Percentiles rank a stretch among this genome's conserved stretches.
Conservation (phyloP, 2,329 filamentous ascomycete species). For the Hypoxylon sp. region DNA sequence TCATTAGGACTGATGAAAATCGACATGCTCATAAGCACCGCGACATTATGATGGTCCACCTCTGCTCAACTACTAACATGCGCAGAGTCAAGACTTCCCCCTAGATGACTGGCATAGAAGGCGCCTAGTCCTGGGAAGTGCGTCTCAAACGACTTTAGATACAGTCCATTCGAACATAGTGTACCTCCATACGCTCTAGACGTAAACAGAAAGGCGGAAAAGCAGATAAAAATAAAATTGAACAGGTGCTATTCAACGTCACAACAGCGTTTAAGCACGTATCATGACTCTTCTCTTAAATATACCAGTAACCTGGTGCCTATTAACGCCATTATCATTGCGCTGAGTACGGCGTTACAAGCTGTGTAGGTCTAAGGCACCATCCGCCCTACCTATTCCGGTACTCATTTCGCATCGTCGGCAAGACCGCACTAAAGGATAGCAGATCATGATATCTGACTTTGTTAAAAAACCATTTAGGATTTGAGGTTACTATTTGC, state of each 20-base stretch:
- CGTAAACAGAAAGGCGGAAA: neutral
- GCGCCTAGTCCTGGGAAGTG: neutral
- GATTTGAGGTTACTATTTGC: constrained; percentile 16
- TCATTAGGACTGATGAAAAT: constrained; percentile 55
- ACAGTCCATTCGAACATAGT: neutral
- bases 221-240: neutral
- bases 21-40: neutral
- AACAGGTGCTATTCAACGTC: neutral
- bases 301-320: neutral
- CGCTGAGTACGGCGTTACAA: neutral
- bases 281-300: neutral
- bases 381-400: constrained; percentile 10
- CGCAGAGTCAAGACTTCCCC: neutral
- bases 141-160: neutral
- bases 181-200: neutral
- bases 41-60: neutral
- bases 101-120: neutral
- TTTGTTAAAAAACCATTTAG: constrained; percentile 1
- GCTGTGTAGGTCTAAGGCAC: constrained; percentile 6
- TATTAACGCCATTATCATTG: neutral
- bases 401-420: constrained; percentile 15
- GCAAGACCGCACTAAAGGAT: constrained; percentile 8
- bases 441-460: constrained; percentile 23
- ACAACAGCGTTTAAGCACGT: neutral
- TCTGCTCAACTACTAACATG: neutral